Conservation (phyloP, 129 eudicot species). For the Chrysanthemum lavandulifolium region DNA sequence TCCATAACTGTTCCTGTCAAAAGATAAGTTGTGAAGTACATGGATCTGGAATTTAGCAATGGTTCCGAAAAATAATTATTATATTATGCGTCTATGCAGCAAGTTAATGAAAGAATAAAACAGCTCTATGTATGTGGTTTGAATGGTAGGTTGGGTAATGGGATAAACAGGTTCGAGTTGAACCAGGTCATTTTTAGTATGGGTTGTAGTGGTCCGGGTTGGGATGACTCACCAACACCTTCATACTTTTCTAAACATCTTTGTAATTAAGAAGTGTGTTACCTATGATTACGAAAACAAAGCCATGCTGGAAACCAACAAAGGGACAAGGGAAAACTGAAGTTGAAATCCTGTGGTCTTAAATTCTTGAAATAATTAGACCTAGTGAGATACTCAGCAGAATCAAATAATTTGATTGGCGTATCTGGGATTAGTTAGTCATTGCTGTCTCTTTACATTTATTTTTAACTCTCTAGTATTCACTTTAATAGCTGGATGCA, state of each 20-base stretch:
- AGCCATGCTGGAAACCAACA: not conserved
- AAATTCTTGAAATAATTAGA: not conserved
- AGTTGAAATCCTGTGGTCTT: not conserved
- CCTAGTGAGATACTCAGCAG: not conserved
- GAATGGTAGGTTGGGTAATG: not conserved
- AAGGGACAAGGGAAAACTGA: not conserved
- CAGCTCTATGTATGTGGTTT: not conserved
- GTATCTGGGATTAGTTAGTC: not conserved
- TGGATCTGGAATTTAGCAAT: not conserved
- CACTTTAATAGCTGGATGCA: conserved; percentile 16
- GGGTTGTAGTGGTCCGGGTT: not conserved
- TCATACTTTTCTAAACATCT: not conserved
- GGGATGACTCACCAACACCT: not conserved
- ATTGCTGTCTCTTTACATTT: not conserved
- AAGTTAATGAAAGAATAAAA: not conserved
- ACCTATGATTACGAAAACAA: not conserved
- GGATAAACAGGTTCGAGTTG: not conserved
- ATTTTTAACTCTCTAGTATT: not conserved
- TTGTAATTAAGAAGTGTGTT: not conserved
- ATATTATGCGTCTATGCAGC: not conserved
- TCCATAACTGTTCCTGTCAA: not conserved
- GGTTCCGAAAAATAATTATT: not conserved
- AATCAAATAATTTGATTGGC: not conserved
- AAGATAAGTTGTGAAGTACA: not conserved
- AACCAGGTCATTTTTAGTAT: not conserved